phyloP scores from a whole-genome alignment of 768 basidiomycete genomes.

The Rubroboletus satanas region DNA sequence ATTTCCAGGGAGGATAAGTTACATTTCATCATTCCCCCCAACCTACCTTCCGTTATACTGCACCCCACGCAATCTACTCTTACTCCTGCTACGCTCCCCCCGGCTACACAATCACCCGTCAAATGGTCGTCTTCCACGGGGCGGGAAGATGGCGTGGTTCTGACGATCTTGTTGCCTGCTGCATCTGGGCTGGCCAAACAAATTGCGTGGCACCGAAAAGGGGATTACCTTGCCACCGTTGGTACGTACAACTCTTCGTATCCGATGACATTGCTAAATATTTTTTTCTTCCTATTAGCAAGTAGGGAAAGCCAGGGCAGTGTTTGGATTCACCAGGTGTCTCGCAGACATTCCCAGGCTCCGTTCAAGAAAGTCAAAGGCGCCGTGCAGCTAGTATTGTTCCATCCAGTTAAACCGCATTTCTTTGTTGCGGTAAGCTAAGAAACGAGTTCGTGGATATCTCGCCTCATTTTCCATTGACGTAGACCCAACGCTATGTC shows the following conservation, averaged over 20 bases:
- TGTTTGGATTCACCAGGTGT: conserved; percentile 95
- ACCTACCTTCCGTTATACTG: conserved; percentile 57
- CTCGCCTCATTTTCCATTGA: conserved; percentile 6
- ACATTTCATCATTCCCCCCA: conserved; percentile 77
- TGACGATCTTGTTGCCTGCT: conserved; percentile 59
- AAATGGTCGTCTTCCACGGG: conserved; percentile 61
- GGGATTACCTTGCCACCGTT: conserved; percentile 94
- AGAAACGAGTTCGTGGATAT: conserved; percentile 7
- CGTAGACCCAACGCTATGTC: conserved; percentile 93
- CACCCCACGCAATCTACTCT: conserved; percentile 59
- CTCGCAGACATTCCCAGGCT: conserved; percentile 91
- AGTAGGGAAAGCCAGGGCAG: conserved; percentile 69
- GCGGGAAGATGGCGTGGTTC: conserved; percentile 50
- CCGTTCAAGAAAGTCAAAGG: conserved; percentile 97
- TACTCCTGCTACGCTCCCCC: conserved; percentile 62
- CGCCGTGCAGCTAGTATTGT: conserved; percentile 81
- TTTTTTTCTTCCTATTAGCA: conserved; percentile 37
- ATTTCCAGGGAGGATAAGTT: conserved; percentile 71
- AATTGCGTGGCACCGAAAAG: conserved; percentile 87
- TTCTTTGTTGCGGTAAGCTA: conserved; percentile 93
- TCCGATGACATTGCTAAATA: conserved; percentile 7
- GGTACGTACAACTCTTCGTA: conserved; percentile 54
- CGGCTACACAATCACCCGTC: conserved; percentile 56
- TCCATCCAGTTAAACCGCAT: conserved; percentile 92
- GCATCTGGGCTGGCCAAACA: conserved; percentile 73